Evolutionary conservation across 73 alveolate genomes (phyloP).

Genomic region (Paramecium biaurelia): DNA sequence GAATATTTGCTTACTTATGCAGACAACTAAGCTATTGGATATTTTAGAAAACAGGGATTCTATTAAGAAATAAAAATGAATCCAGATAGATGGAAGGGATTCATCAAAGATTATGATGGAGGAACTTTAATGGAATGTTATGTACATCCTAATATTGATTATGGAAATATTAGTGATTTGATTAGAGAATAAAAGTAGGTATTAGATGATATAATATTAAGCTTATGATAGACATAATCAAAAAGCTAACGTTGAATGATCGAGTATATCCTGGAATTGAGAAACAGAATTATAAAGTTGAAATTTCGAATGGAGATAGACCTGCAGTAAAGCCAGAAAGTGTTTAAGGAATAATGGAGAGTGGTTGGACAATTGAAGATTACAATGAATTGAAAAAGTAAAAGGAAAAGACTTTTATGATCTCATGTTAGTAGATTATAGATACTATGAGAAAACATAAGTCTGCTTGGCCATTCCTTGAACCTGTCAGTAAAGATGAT

Average conservation of each 20-base stretch:
- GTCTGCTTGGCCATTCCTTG: constrained; percentile 83
- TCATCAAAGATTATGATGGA: constrained; percentile 96
- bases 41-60: constrained; percentile 94
- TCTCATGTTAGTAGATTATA: constrained; percentile 55
- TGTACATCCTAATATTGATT: constrained; percentile 77
- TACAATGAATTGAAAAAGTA: constrained; percentile 74
- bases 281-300: constrained; percentile 61
- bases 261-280: constrained; percentile 64
- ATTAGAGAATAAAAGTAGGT: constrained; percentile 80
- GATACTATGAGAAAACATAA: constrained; percentile 65
- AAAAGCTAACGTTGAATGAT: constrained; percentile 58
- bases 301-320: constrained; percentile 3
- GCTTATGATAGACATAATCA: constrained; percentile 65
- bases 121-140: constrained; percentile 95
- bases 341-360: constrained; percentile 82
- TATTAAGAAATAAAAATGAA: constrained; percentile 79
- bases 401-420: constrained; percentile 80
- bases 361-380: constrained; percentile 89
- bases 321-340: constrained; percentile 58
- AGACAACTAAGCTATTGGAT: constrained; percentile 96
- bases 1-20: constrained; percentile 96
- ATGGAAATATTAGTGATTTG: constrained; percentile 73
- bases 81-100: constrained; percentile 88
- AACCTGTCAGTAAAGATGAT: constrained; percentile 86
- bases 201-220: not conserved